Evolutionary conservation across 371 early-diverging fungal genomes (phyloP).

Genomic region (Dinochytrium kinnereticum): DNA sequence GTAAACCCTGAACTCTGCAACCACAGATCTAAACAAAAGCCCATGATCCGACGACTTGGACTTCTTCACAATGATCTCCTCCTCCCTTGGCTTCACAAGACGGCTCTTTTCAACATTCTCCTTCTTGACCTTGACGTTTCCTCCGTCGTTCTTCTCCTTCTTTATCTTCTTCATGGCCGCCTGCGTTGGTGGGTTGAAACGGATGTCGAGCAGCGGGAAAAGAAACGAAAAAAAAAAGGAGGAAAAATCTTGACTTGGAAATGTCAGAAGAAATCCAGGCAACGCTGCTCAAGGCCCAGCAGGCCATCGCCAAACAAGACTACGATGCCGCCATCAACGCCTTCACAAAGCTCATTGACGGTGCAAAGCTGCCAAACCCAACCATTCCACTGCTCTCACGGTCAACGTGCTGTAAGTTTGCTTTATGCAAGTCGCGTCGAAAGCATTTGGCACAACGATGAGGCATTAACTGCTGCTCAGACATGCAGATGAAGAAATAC

Average conservation of each 20-base stretch:
- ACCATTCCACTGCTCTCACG: constrained; percentile 29
- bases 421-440: not conserved
- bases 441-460: too few species aligned
- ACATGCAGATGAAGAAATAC: constrained; percentile 28
- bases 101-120: not conserved
- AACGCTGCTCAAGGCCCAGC: constrained; percentile 25
- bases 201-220: not conserved
- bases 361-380: constrained; percentile 20
- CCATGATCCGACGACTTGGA: not conserved
- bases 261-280: not conserved
- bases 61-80: not conserved
- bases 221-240: constrained; percentile 12
- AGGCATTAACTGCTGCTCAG: too few species aligned
- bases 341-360: constrained; percentile 30
- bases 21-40: constrained; percentile 35
- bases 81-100: not conserved
- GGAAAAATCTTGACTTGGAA: constrained; percentile 7
- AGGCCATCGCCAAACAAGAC: constrained; percentile 26
- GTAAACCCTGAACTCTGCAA: constrained; percentile 68
- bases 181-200: not conserved
- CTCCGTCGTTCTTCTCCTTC: not conserved
- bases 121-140: not conserved
- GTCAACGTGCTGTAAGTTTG: constrained; percentile 31
- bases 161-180: not conserved
- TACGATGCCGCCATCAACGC: constrained; percentile 9